Evolutionary conservation across 192 early-diverging fungal genomes (phyloP).

Genomic region (Paraglomus occultum): DNA sequence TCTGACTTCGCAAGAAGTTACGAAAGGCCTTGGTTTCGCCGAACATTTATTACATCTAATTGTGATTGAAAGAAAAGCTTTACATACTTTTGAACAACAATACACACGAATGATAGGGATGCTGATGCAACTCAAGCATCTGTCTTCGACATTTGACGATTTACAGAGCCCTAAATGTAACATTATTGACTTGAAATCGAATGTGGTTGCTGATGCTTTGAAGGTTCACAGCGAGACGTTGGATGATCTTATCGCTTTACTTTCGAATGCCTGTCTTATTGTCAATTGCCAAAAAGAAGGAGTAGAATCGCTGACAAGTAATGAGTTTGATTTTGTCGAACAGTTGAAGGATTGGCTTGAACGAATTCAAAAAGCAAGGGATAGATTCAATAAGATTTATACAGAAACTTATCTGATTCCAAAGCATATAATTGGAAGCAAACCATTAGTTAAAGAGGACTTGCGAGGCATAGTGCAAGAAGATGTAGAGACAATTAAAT

Average conservation of each 20-base stretch:
- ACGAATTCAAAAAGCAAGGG: constrained; percentile 25
- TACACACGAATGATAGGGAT: constrained; percentile 18
- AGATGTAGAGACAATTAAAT: constrained; percentile 36
- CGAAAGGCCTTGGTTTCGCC: constrained; percentile 58
- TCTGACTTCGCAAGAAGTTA: constrained; percentile 62
- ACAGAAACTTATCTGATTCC: constrained; percentile 33
- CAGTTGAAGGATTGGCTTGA: constrained; percentile 16
- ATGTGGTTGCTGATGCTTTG: constrained; percentile 21
- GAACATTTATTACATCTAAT: constrained; percentile 66
- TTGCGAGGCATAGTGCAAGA: constrained; percentile 30
- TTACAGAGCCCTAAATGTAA: not conserved
- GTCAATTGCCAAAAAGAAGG: constrained; percentile 38
- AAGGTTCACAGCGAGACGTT: constrained; percentile 39
- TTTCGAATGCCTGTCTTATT: constrained; percentile 37
- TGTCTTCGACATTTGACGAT: constrained; percentile 31
- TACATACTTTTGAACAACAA: constrained; percentile 32
- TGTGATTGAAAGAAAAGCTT: constrained; percentile 52
- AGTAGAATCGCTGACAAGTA: not conserved
- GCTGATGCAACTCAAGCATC: constrained; percentile 33
- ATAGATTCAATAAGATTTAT: constrained; percentile 27
- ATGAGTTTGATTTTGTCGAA: constrained; percentile 12
- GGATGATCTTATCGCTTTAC: constrained; percentile 40
- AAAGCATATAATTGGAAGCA: constrained; percentile 8
- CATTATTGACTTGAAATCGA: not conserved
- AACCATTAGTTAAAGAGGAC: constrained; percentile 1